A percentile compares a stretch with the other conserved stretches of the same genome.
phyloP scores from a whole-genome alignment of 176 grass and related monocot species.

The Urochloa ruziziensis region DNA sequence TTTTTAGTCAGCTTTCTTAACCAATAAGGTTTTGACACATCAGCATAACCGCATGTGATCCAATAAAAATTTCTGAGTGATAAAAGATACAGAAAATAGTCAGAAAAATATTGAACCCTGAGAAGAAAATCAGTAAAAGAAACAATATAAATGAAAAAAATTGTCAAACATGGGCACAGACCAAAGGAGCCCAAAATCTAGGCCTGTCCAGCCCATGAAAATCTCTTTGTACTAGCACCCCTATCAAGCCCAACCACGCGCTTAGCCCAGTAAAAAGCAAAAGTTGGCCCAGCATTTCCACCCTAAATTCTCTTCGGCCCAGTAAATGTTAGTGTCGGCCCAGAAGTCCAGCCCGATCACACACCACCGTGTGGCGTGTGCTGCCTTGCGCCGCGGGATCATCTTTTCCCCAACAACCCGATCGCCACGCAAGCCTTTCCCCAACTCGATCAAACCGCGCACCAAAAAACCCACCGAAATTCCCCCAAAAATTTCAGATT shows the following conservation, averaged over 20 bases:
- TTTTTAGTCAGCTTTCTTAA: too few relatives aligned
- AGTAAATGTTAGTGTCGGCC: background rate
- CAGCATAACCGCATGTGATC: too few relatives aligned
- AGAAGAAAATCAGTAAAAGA: too few relatives aligned
- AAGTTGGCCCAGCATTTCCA: background rate
- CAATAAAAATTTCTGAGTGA: too few relatives aligned
- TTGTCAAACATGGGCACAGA: too few relatives aligned
- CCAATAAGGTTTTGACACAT: too few relatives aligned
- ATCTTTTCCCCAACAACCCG: constrained; percentile 14
- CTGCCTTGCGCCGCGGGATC: background rate
- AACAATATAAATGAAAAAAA: too few relatives aligned
- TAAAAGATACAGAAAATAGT: too few relatives aligned
- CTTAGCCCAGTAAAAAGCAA: too few relatives aligned
- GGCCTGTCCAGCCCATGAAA: background rate
- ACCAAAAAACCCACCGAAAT: background rate
- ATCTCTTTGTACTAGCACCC: background rate
- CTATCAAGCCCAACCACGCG: background rate
- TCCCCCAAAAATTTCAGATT: background rate
- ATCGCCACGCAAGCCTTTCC: constrained; percentile 20
- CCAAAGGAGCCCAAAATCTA: too few relatives aligned
- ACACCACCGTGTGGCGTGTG: background rate
- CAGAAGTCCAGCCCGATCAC: background rate
- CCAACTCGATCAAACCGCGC: constrained; percentile 17
- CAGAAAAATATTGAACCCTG: too few relatives aligned
- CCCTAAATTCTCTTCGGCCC: background rate